Conservation (phyloP, 1,284 basidiomycete genomes). For the Ceratobasidium sp. region DNA sequence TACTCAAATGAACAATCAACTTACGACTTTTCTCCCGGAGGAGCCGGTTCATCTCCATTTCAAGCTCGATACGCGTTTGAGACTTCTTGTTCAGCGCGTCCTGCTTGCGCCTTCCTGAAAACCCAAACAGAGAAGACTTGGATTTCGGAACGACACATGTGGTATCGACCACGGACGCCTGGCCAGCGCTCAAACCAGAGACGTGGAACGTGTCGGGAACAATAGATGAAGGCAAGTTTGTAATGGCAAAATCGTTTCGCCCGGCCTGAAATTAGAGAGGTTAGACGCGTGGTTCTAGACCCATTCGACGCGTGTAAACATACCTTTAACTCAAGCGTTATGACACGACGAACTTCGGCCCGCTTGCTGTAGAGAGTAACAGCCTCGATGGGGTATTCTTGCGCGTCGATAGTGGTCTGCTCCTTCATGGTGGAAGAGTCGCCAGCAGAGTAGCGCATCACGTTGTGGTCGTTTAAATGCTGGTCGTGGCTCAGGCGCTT, state of each 20-base stretch:
- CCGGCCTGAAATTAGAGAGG: conserved; percentile 59
- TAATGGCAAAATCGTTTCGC: conserved; percentile 65
- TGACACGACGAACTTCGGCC: conserved; percentile 58
- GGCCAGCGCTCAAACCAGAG: conserved; percentile 28
- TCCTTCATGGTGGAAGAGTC: conserved; percentile 18
- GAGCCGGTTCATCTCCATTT: conserved; percentile 52
- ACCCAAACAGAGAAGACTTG: conserved; percentile 10
- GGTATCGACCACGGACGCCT: conserved; percentile 36
- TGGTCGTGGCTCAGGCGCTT: not conserved
- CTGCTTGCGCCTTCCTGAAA: not conserved
- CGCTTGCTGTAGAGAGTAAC: conserved; percentile 59
- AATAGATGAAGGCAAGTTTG: conserved; percentile 63
- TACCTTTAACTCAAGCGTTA: conserved; percentile 57
- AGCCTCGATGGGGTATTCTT: conserved; percentile 56
- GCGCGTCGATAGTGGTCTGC: conserved; percentile 51
- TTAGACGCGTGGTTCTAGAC: not conserved
- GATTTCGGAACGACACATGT: conserved; percentile 27
- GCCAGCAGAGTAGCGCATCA: conserved; percentile 29
- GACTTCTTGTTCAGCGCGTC: not conserved
- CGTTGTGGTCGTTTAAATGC: not conserved
- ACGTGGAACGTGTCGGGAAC: conserved; percentile 59
- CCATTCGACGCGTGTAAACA: conserved; percentile 16
- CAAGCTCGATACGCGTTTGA: not conserved
- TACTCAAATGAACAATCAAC: not conserved
- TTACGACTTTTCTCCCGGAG: conserved; percentile 37